Conservation (phyloP, 2,329 filamentous ascomycete genomes). For the Aspergillus costaricaensis region DNA sequence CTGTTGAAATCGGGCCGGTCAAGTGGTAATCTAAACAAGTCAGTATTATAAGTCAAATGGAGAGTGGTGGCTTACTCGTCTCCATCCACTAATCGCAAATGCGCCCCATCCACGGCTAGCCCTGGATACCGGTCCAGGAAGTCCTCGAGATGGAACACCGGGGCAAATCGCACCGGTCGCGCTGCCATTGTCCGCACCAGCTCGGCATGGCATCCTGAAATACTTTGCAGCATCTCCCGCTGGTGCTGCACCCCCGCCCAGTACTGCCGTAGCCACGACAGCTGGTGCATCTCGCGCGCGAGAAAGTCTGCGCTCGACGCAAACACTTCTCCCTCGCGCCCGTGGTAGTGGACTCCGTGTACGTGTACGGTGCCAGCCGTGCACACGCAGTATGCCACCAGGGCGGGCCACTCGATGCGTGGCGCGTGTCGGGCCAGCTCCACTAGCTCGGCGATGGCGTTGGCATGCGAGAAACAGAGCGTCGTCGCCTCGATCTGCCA, state of each 20-base stretch:
- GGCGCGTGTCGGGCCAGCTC: conserved; percentile 74
- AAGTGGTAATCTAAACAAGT: conserved; percentile 7
- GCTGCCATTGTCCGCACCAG: conserved; percentile 71
- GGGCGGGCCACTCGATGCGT: conserved; percentile 80
- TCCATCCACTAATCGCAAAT: conserved; percentile 70
- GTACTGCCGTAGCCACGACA: conserved; percentile 71
- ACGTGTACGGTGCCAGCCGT: conserved; percentile 87
- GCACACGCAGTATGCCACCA: conserved; percentile 83
- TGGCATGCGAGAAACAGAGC: conserved; percentile 81
- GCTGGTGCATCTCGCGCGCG: conserved; percentile 75
- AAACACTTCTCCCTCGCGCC: conserved; percentile 63
- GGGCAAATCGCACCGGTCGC: conserved; percentile 71
- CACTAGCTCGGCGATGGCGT: conserved; percentile 80
- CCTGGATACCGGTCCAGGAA: conserved; percentile 83
- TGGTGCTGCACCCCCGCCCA: conserved; percentile 82
- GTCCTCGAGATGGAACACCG: conserved; percentile 81
- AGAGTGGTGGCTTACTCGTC: conserved; percentile 47
- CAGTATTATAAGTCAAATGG: neutral
- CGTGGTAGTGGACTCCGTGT: conserved; percentile 77
- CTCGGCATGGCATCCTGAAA: conserved; percentile 77
- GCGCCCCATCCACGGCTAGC: conserved; percentile 70
- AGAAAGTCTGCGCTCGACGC: conserved; percentile 70
- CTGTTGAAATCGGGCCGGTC: conserved; percentile 20
- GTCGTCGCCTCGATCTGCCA: conserved; percentile 94
- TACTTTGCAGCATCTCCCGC: conserved; percentile 72